These are phyloP conservation scores for Leptodermis oblonga DNA, from an alignment of 257 asterid genomes.

Conservation along the genomic window DNA sequence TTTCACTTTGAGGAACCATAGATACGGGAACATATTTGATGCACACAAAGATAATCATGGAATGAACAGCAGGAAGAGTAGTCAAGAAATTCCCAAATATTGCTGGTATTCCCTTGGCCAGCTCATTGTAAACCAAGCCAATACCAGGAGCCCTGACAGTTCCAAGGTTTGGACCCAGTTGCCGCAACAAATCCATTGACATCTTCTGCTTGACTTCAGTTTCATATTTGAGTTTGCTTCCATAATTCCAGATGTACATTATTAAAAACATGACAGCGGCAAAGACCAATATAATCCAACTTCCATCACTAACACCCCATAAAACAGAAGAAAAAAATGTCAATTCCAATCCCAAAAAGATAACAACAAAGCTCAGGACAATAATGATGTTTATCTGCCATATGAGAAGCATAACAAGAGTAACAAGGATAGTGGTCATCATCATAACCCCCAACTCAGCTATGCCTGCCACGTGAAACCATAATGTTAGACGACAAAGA, in stretches of 20 bases:
- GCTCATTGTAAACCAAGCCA: constrained; percentile 84
- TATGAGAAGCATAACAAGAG: constrained; percentile 94
- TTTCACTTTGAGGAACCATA: constrained; percentile 80
- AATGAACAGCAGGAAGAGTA: constrained; percentile 93
- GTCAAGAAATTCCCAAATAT: constrained; percentile 92
- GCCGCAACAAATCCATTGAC: constrained; percentile 79
- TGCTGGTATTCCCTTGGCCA: constrained; percentile 90
- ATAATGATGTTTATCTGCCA: constrained; percentile 82
- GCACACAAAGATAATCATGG: constrained; percentile 91
- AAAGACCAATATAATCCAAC: constrained; percentile 92
- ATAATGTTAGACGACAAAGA: constrained; percentile 28
- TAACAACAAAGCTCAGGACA: constrained; percentile 55
- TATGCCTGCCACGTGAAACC: constrained; percentile 51
- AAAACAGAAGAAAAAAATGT: constrained; percentile 78
- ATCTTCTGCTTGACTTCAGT: constrained; percentile 84
- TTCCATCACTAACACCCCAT: constrained; percentile 94
- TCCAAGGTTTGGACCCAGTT: constrained; percentile 83
- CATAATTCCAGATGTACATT: constrained; percentile 95
- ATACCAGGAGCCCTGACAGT: constrained; percentile 96
- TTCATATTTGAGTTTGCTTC: constrained; percentile 85
- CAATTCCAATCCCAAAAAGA: constrained; percentile 84
- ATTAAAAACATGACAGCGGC: constrained; percentile 66
- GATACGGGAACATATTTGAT: constrained; percentile 89
- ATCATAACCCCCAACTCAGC: constrained; percentile 99
- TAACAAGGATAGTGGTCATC: constrained; percentile 82